Percentiles rank a stretch among this genome's conserved stretches.
phyloP scores from a whole-genome alignment of 306 rosid genomes.

The Cicer judaicum region DNA sequence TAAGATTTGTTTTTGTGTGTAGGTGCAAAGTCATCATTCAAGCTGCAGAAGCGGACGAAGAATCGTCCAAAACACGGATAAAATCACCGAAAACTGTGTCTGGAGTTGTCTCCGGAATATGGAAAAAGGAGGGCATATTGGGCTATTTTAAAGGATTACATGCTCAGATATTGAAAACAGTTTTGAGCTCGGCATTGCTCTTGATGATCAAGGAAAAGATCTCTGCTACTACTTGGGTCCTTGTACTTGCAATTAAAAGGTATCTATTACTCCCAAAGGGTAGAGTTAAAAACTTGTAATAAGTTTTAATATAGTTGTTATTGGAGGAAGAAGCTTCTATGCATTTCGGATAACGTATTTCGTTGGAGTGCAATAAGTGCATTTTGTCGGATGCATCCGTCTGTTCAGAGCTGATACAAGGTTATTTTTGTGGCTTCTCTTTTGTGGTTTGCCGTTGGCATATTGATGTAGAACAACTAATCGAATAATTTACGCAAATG shows the following conservation, averaged over 20 bases:
- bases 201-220: conserved; percentile 99
- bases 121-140: conserved; percentile 80
- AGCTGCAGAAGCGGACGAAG: conserved; percentile 73
- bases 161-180: conserved; percentile 97
- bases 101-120: conserved; percentile 64
- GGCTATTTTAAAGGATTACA: conserved; percentile 96
- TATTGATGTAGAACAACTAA: conserved; percentile 15
- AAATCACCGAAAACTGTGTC: conserved; percentile 65
- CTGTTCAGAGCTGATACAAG: conserved; percentile 19
- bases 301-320: conserved; percentile 31
- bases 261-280: conserved; percentile 65
- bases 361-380: conserved; percentile 35
- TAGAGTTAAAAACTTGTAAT: conserved; percentile 50
- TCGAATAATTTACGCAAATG: conserved; percentile 25
- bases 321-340: conserved; percentile 41
- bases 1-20: conserved; percentile 37
- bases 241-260: conserved; percentile 80
- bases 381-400: conserved; percentile 25
- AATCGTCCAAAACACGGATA: conserved; percentile 42
- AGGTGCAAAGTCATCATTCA: conserved; percentile 99
- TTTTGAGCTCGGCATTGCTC: conserved; percentile 92
- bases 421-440: conserved; percentile 36
- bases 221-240: conserved; percentile 83
- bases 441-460: conserved; percentile 28
- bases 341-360: conserved; percentile 39